A percentile compares a stretch with the other conserved stretches of the same genome.
Conservation (phyloP, 306 rosid genomes). For the Sechiopsis laciniata region DNA sequence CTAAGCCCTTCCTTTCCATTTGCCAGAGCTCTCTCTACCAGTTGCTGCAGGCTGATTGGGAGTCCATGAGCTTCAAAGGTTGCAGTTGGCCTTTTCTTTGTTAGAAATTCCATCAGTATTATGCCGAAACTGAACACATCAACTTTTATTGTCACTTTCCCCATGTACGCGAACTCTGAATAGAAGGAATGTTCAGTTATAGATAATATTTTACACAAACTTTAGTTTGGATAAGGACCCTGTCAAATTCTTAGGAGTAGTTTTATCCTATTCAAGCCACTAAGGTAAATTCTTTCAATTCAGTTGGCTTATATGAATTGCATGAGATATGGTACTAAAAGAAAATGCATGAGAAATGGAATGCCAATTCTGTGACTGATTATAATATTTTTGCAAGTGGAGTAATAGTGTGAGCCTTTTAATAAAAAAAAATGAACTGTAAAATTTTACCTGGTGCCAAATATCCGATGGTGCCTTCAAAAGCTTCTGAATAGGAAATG, state of each 20-base stretch:
- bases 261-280: not conserved
- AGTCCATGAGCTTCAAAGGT: constrained; percentile 47
- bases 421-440: constrained; percentile 1
- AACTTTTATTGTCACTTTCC: constrained; percentile 61
- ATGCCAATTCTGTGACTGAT: not conserved
- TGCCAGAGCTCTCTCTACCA: constrained; percentile 50
- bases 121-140: constrained; percentile 81
- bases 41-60: constrained; percentile 48
- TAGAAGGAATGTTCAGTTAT: constrained; percentile 12
- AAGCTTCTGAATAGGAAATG: constrained; percentile 54
- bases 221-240: not conserved
- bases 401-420: not conserved
- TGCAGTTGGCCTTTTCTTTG: constrained; percentile 66
- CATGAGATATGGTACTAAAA: constrained; percentile 9
- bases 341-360: too few relatives aligned
- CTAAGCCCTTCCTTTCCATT: constrained; percentile 35
- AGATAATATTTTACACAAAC: not conserved
- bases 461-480: constrained; percentile 78
- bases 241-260: not conserved
- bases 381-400: not conserved
- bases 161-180: constrained; percentile 78
- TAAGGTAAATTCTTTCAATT: not conserved
- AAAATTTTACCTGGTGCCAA: constrained; percentile 69
- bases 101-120: constrained; percentile 71
- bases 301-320: not conserved